These are phyloP conservation scores for Clonostachys sp. DNA, from an alignment of 2,329 filamentous ascomycete genomes.

Conservation along the genomic window DNA sequence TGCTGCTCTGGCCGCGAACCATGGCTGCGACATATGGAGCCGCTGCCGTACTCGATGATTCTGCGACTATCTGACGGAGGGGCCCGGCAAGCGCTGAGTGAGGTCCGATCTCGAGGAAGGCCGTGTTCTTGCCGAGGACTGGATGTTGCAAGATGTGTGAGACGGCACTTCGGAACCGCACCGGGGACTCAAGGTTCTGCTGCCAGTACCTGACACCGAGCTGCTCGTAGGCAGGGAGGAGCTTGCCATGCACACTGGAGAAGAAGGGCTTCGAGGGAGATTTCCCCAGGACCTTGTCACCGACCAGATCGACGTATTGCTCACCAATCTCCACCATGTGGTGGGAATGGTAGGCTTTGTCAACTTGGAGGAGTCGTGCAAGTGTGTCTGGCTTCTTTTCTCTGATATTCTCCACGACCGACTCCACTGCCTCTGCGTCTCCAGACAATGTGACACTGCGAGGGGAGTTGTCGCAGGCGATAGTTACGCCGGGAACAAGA, in stretches of 20 bases:
- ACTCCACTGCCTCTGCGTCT: conserved; percentile 14
- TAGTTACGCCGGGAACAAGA: conserved; percentile 13
- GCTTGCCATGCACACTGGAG: neutral
- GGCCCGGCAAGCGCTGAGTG: conserved; percentile 35
- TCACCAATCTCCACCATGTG: conserved; percentile 20
- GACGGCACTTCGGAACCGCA: conserved; percentile 7
- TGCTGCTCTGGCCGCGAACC: neutral
- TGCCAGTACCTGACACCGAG: conserved; percentile 10
- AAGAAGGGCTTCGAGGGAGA: neutral
- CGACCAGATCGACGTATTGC: conserved; percentile 10
- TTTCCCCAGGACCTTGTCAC: conserved; percentile 8
- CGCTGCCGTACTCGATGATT: neutral
- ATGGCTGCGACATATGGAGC: conserved; percentile 11
- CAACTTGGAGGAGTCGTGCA: conserved; percentile 24
- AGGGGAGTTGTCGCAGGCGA: conserved; percentile 32
- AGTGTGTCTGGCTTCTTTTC: conserved; percentile 17
- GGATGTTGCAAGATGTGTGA: conserved; percentile 3
- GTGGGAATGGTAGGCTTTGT: conserved; percentile 35
- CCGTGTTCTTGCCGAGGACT: conserved; percentile 12
- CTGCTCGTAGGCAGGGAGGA: neutral
- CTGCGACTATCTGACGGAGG: conserved; percentile 16
- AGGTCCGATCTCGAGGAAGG: conserved; percentile 25
- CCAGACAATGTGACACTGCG: conserved; percentile 28
- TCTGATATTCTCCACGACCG: conserved; percentile 18
- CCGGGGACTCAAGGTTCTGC: conserved; percentile 12